Evolutionary conservation across 2,329 filamentous ascomycete genomes (phyloP), one percentile per base, ranked within the genome.

Genomic region (Colletotrichum lindemuthianum): DNA sequence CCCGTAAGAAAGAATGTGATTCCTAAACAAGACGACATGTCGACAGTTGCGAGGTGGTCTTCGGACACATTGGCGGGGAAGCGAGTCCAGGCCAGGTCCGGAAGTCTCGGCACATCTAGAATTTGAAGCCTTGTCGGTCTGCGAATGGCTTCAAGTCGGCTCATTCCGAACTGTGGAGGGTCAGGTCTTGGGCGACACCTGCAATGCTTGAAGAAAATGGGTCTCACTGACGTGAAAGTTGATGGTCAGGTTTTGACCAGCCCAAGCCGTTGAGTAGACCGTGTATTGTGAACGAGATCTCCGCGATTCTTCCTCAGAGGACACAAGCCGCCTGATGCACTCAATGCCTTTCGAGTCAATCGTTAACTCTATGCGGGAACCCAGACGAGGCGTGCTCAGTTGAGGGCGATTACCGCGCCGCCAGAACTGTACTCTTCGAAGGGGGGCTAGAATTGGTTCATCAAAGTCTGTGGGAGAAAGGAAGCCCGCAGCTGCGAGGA

Each of bases 51-150:
- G 15, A 54, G 51, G 11, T 12, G 39, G 16, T 34, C 40, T 43
- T 40, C 40, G 7, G 8, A 43, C 44, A 12, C n/a, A 10, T 44
- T 12, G 32, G 7, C 16, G 4, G 51, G 15, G 24, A 44, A 54
- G 8, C 12, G 8, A 34, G 36, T 33, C n/a, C 12, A 34, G 24
- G 9, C 11, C 24, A 43, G 24, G 37, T 54, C 39, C 6, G 24
- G 16, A 34, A 54, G 51, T 12, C 39, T 54, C 37, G 39, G 51
- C 12, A 54, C 32, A 43, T 54, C 39, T 15, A 40, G n/a, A 24
- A 54, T 54, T 34, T 44, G 24, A 9, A 54, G 51, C 39, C 13
- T 10, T 44, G 15, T 9, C 12, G 8, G 24, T 44, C 39, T 10
- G 12, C 7, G 13, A n/a, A 32, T 32, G 39, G 39, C 3, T 43